Conservation (phyloP, 257 asterid species). For the Striga asiatica region DNA sequence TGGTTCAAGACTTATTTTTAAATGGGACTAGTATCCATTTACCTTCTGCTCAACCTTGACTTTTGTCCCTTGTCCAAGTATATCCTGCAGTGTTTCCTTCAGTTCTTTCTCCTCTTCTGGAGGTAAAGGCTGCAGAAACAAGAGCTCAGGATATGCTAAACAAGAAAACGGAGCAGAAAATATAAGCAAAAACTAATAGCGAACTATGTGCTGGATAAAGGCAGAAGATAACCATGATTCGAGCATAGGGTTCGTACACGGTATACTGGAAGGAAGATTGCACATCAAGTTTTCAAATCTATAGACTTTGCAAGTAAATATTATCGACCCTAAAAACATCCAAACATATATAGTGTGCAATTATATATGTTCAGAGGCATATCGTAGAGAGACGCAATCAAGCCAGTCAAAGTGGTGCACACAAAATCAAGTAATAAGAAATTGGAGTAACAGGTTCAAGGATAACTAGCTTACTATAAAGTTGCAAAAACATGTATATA, state of each 20-base stretch:
- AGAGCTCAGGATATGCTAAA: neutral
- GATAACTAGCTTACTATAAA: no score
- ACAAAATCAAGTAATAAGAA: no score
- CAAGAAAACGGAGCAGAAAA: neutral
- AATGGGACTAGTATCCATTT: neutral
- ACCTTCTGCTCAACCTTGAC: constrained; percentile 78
- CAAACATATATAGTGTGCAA: neutral
- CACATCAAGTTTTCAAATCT: neutral
- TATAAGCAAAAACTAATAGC: neutral
- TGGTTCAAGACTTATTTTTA: no score
- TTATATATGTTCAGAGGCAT: no score
- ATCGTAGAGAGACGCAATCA: no score
- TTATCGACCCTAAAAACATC: neutral
- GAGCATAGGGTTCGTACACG: no score
- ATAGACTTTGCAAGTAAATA: neutral
- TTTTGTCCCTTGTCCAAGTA: constrained; percentile 71
- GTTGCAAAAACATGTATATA: no score
- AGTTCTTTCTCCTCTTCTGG: constrained; percentile 77
- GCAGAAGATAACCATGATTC: no score
- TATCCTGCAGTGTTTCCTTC: constrained; percentile 67
- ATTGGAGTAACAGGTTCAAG: no score
- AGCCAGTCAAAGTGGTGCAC: no score
- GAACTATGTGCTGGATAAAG: no score
- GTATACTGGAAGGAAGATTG: no score
- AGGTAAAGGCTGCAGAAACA: constrained; percentile 54